phyloP scores from a whole-genome alignment of 176 grass and related monocot genomes.

The Carex pumila region DNA sequence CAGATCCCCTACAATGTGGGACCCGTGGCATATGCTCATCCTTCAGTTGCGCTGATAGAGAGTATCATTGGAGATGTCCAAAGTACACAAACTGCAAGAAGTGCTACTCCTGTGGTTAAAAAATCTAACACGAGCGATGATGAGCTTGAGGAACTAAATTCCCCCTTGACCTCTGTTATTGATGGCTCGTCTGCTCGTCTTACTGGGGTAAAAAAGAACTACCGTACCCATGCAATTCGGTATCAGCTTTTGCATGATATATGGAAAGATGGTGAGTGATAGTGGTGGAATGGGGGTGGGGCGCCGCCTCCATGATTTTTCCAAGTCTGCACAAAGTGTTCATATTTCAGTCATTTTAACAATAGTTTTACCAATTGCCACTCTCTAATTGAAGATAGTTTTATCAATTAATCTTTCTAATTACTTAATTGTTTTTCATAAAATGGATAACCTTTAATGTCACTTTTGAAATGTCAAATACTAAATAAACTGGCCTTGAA shows the following conservation, averaged over 20 bases:
- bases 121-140: constrained; percentile 88
- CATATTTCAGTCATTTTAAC: no score
- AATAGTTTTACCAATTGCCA: no score
- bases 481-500: no score
- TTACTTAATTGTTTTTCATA: no score
- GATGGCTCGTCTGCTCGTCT: constrained; percentile 29
- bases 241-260: constrained; percentile 84
- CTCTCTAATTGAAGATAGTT: no score
- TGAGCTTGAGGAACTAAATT: constrained; percentile 80
- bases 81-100: constrained; percentile 18
- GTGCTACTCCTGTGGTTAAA: constrained; percentile 52
- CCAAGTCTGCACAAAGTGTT: no score
- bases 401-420: no score
- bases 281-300: no score
- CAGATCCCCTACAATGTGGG: constrained; percentile 50
- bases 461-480: no score
- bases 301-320: no score
- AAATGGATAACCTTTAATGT: no score
- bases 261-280: constrained; percentile 65
- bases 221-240: constrained; percentile 32
- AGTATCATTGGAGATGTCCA: constrained; percentile 59
- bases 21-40: constrained; percentile 43
- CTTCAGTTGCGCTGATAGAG: constrained; percentile 48
- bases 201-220: constrained; percentile 40
- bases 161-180: constrained; percentile 59